Conservation (phyloP, 129 eudicot genomes). For the Tagetes erecta region DNA sequence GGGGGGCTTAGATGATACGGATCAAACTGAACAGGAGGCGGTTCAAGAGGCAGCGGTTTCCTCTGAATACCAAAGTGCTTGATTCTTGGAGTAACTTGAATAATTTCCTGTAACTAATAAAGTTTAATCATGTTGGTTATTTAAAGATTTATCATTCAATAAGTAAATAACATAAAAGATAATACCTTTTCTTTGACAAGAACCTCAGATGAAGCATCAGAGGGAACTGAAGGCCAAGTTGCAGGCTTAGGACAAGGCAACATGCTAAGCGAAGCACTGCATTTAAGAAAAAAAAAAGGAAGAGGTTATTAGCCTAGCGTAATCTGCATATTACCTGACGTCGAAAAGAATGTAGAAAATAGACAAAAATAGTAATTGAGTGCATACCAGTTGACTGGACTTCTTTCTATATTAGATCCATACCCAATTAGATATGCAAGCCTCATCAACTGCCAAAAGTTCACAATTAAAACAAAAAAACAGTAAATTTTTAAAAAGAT, state of each 20-base stretch:
- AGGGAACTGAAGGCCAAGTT: conserved; percentile 79
- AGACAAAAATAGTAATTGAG: conserved; percentile 4
- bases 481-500: conserved; percentile 7
- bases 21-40: conserved; percentile 72
- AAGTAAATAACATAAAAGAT: background rate
- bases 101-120: conserved; percentile 53
- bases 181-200: conserved; percentile 77
- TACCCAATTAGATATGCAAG: conserved; percentile 89
- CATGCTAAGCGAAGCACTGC: conserved; percentile 93
- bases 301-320: background rate
- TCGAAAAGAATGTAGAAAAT: background rate
- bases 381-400: conserved; percentile 89
- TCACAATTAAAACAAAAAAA: conserved; percentile 19
- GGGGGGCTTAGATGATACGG: conserved; percentile 82
- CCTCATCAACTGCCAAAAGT: conserved; percentile 83
- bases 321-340: background rate
- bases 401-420: conserved; percentile 78
- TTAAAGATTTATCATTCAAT: conserved; percentile 10
- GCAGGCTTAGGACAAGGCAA: conserved; percentile 97
- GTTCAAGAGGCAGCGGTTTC: conserved; percentile 88
- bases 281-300: background rate
- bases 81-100: conserved; percentile 62
- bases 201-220: conserved; percentile 74
- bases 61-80: conserved; percentile 89
- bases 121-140: conserved; percentile 15